Evolutionary conservation across 2,329 filamentous ascomycete species (phyloP).

Genomic region (Paecilomyces sp.): DNA sequence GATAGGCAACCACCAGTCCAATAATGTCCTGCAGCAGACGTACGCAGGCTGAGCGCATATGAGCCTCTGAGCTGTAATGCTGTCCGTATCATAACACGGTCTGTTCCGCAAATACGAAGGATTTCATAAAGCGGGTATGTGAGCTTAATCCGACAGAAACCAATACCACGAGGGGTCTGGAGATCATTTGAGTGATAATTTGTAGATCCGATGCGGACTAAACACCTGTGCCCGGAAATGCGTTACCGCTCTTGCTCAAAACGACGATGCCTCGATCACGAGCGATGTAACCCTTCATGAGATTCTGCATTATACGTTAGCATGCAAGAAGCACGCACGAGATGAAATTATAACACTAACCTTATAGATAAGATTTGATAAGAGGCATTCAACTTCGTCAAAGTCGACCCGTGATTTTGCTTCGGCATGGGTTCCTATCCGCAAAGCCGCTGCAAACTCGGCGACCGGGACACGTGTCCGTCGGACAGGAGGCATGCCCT

Average conservation of each 20-base stretch:
- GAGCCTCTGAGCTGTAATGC: background rate
- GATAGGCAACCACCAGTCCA: background rate
- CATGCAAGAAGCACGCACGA: background rate
- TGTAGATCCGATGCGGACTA: conserved; percentile 20
- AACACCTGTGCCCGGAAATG: conserved; percentile 83
- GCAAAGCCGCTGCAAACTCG: conserved; percentile 80
- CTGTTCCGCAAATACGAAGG: background rate
- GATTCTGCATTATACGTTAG: conserved; percentile 50
- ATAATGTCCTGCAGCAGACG: background rate
- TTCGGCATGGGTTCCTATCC: conserved; percentile 54
- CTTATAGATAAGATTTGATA: conserved; percentile 99
- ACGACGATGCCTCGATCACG: conserved; percentile 86
- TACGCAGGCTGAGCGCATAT: background rate
- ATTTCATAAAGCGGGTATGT: background rate
- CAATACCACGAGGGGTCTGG: background rate
- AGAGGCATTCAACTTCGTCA: conserved; percentile 90
- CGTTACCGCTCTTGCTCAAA: conserved; percentile 74
- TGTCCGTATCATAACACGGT: background rate
- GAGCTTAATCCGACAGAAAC: background rate
- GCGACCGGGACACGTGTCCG: conserved; percentile 71
- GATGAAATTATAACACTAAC: conserved; percentile 42
- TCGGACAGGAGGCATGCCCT: conserved; percentile 53
- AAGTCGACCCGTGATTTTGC: conserved; percentile 59
- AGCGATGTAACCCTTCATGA: conserved; percentile 98
- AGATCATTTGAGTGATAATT: background rate